Base-by-base conservation (phyloP, 768 basidiomycete genomes). In the Tephrocybe sp. region DNA sequence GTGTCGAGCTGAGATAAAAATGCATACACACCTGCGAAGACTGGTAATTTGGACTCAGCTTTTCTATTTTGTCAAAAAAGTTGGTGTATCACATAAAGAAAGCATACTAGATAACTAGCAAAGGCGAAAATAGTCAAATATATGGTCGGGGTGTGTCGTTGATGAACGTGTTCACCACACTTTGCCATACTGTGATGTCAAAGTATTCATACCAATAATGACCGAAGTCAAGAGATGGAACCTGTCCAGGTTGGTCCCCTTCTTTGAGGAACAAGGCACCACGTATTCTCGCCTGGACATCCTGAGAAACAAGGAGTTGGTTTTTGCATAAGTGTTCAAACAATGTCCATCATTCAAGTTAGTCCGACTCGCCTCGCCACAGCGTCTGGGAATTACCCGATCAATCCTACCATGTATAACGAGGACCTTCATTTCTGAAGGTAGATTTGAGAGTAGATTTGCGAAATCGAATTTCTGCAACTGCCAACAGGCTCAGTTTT, bases 181-280 rank as follows among this genome's bases (percentile, higher is more conserved):
- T 56, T 31, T 54, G 59, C 73, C 73, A 75, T 12, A 72, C 55
- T 27, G 65, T 34, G 7, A 61, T 60, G 16, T 68, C 58, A 36
- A 73, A 75, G 47, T 74, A 75, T 35, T 71, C 69, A 24, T 61
- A 65, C 65, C 71, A 75, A 48, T 64, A 60, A 50, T 74, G 73
- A 13, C 73, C 73, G 42, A 75, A 75, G 2, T 60, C 53, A 16
- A 66, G 39, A n/a, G 61, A 62, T 8, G 69, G 71, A n/a, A 74
- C 57, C 50, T 69, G 65, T 15, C 69, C 67, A 7, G 63, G 60
- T 6, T 49, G 49, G 12, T 55, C 30, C 4, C 73, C 72, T 15
- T 58, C 38, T 21, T 67, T 59, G 2, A 74, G 52, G 26, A 65
- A 52, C 3, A 56, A 58, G 13, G 72, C 70, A 9, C 60, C 56